Base-by-base conservation (phyloP, 2,329 filamentous ascomycete genomes). In the Coniella vitis region DNA sequence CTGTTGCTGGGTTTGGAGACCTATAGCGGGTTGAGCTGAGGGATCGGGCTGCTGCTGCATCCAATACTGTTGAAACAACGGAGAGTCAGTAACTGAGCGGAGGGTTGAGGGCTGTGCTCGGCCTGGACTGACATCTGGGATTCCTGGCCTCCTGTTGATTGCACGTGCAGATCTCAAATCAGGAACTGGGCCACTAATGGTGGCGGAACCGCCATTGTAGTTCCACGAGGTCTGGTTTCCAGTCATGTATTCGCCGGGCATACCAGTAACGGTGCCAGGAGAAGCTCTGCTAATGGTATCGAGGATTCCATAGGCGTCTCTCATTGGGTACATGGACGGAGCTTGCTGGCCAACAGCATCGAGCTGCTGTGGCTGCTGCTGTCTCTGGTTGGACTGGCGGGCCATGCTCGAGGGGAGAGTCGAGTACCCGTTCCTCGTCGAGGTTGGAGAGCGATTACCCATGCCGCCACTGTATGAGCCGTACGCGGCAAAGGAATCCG, bases 61-160 rank as follows among this genome's bases (percentile, higher is more conserved):
- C 74, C 74, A 78, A 48, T 66, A 74, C 74, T 76, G 55, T 19
- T 39, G 19, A 14, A 21, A 50, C 37, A 41, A 48, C 50, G 56
- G 54, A 46, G 29, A 48, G 42, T 43, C 53, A 42, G 40, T 43
- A 54, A 38, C 52, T 51, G 43, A 35, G 42, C 43, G 37, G 35
- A 51, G 31, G 21, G 16, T 17, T 21, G 39, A 43, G 38, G 35
- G 32, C 40, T 46, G 55, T 61, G 49, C 58, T 56, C 55, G 45
- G 21, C 45, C 48, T 38, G 37, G 47, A 79, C 85, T 71, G 46
- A 54, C 52, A 42, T 54, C 52, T 54, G 51, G 48, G 31, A 53
- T 41, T 29, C 34, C 51, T 38, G 17, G 41, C 49, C 51, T 75
- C 93, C 90, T 56, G 85, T 74, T 57, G 88, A 88, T 45, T 94